Evolutionary conservation across 169 alveolate genomes (phyloP).

Genomic region (Cryptosporidium ryanae): DNA sequence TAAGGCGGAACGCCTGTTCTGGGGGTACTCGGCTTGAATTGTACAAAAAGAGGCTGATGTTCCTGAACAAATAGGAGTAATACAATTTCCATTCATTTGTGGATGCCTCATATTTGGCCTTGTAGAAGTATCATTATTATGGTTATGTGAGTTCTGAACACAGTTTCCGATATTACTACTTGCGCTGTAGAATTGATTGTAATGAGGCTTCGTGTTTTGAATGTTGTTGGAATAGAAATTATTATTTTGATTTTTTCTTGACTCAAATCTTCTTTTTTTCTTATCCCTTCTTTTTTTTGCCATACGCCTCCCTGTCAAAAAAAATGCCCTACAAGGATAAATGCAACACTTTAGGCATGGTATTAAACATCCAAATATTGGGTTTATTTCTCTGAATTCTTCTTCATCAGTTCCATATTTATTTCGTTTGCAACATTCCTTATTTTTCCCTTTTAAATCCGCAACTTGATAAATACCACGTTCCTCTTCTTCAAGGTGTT

Average conservation of each 20-base stretch:
- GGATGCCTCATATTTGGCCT: slow-evolving; percentile 62
- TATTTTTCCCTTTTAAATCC: slow-evolving; percentile 8
- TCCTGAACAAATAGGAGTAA: slow-evolving; percentile 65
- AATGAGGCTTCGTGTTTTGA: slow-evolving; percentile 21
- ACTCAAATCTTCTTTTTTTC: neutral
- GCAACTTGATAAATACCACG: slow-evolving; percentile 5
- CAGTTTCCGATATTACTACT: slow-evolving; percentile 36
- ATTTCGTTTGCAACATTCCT: no score
- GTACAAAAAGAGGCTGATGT: slow-evolving; percentile 65
- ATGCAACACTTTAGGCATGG: slow-evolving; percentile 68
- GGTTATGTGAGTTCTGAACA: neutral
- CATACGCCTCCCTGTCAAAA: slow-evolving; percentile 45
- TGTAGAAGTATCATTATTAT: slow-evolving; percentile 10
- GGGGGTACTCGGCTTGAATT: slow-evolving; percentile 69
- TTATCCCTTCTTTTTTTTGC: slow-evolving; percentile 52
- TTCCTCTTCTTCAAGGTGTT: slow-evolving; percentile 68
- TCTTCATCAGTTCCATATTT: slow-evolving; percentile 8
- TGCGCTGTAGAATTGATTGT: slow-evolving; percentile 67
- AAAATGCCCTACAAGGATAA: slow-evolving; percentile 69
- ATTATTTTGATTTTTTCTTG: neutral
- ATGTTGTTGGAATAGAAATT: neutral
- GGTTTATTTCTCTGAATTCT: slow-evolving; percentile 57
- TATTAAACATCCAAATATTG: slow-evolving; percentile 64
- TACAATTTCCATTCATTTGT: slow-evolving; percentile 46
- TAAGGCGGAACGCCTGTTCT: slow-evolving; percentile 56